Base-by-base conservation (phyloP, 139 green algal genomes). In the Coccomyxa sp. region DNA sequence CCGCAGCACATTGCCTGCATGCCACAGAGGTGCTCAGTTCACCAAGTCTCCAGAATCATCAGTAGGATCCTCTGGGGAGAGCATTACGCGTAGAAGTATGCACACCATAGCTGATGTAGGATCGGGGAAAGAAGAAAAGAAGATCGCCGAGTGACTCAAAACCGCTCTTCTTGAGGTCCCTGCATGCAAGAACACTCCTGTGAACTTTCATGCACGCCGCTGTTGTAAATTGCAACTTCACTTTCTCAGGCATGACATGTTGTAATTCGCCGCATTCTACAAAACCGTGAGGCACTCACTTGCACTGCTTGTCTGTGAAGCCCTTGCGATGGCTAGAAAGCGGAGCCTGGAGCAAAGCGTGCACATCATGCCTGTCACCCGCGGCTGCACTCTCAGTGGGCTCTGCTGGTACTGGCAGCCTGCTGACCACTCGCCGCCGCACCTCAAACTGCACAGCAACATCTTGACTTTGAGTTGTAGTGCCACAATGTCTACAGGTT, bases 71-170 rank as follows among this genome's bases (percentile, higher is more conserved):
- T 7, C 7, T 51, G 38, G 38, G 38, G 38, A 51, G 38, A 51
- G 38, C 38, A 7, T 51, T 51, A 7, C 3, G 3, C 7, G 38
- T 7, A 51, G 3, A 51, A 11, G 38, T 51, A 51, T 51, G 38
- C 63, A 71, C 21, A 71, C 63, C 71, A 66, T 82, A 88, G 45
- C 57, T 74, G 25, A 81, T 71, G 83, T 90, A 86, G 66, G 88
- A 82, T 12, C 80, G 82, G 16, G 90, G 90, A 77, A 83, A 93
- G 77, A 77, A 84, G 58, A 90, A 79, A 18, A 93, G 79, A 28
- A 93, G 76, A 23, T 89, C 80, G 28, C 80, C 71, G 11, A 93
- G 58, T n/a, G 80, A 87, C 66, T 32, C 7, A 30, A 93, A 60
- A 18, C 81, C 85, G 13, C 74, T 82, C 0, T 58, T 38, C 28